These are phyloP conservation scores for Dendrostoma leiphaemia DNA, from an alignment of 2,329 filamentous ascomycete genomes.

Conservation along the genomic window DNA sequence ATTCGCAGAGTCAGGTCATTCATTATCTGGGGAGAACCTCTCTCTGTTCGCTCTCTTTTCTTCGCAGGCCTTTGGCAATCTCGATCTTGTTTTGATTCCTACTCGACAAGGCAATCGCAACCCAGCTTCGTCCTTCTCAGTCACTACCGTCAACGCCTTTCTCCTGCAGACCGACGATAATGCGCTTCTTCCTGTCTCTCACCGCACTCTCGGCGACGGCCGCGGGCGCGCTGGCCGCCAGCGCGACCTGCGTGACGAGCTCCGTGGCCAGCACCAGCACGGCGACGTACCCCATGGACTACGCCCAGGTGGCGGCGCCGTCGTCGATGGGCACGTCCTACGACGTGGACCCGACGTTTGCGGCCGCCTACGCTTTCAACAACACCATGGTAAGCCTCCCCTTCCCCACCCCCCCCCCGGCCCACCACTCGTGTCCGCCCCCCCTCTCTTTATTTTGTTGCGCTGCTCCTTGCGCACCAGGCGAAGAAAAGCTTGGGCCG, in stretches of 20 bases:
- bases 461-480: too few relatives aligned
- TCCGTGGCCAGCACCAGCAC: background rate
- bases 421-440: background rate
- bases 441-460: background rate
- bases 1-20: too few relatives aligned
- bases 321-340: slow-evolving; percentile 4
- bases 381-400: slow-evolving; percentile 12
- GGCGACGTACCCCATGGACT: slow-evolving; percentile 1
- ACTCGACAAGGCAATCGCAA: background rate
- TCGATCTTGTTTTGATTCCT: background rate
- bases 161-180: background rate
- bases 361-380: slow-evolving; percentile 5
- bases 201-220: background rate
- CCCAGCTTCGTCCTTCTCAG: too few relatives aligned
- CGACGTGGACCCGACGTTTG: slow-evolving; percentile 14
- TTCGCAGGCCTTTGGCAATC: background rate
- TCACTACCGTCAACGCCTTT: too few relatives aligned
- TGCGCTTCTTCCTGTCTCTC: background rate
- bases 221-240: background rate
- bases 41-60: too few relatives aligned
- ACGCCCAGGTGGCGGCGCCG: slow-evolving; percentile 7
- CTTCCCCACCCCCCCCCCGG: background rate
- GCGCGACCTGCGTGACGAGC: slow-evolving; percentile 11
- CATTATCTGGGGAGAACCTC: too few relatives aligned
- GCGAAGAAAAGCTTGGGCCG: background rate